Percentiles rank a stretch among this genome's conserved stretches.
Conservation (phyloP, 176 grass and related monocot species). For the Poa annua region DNA sequence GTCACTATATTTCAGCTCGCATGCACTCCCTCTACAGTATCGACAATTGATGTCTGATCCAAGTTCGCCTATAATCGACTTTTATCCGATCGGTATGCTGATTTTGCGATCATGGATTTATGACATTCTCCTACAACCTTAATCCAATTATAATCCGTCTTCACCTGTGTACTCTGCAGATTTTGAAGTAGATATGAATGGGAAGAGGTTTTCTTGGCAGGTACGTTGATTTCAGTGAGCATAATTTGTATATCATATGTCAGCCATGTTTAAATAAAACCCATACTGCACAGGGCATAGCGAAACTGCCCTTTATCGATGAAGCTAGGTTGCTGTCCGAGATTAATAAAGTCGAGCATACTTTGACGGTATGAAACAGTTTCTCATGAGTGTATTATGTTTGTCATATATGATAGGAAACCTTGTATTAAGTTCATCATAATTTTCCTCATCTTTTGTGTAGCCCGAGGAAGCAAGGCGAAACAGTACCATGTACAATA, state of each 20-base stretch:
- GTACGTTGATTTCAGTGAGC: conserved; percentile 47
- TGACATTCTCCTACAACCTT: conserved; percentile 16
- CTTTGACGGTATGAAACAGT: conserved; percentile 69
- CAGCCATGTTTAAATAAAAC: conserved; percentile 37
- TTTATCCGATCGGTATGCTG: conserved; percentile 87
- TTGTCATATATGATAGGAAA: background rate
- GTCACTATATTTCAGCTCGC: conserved; percentile 64
- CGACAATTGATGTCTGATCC: conserved; percentile 75
- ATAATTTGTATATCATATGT: conserved; percentile 35
- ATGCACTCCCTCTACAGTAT: conserved; percentile 90
- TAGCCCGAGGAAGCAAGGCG: conserved; percentile 94
- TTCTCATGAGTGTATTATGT: conserved; percentile 29
- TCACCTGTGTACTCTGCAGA: conserved; percentile 51
- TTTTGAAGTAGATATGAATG: conserved; percentile 99
- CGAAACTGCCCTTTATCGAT: conserved; percentile 95
- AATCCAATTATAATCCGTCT: conserved; percentile 14
- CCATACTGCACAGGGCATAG: conserved; percentile 70
- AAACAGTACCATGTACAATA: conserved; percentile 87
- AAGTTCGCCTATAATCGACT: conserved; percentile 89
- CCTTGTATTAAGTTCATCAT: conserved; percentile 34
- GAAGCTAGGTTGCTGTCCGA: conserved; percentile 82
- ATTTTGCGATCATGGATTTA: conserved; percentile 1
- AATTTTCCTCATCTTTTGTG: conserved; percentile 37
- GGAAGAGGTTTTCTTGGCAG: conserved; percentile 98
- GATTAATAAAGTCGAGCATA: conserved; percentile 93